These are phyloP conservation scores for Medicago truncatula DNA, from an alignment of 306 rosid genomes.

Conservation along the genomic window DNA sequence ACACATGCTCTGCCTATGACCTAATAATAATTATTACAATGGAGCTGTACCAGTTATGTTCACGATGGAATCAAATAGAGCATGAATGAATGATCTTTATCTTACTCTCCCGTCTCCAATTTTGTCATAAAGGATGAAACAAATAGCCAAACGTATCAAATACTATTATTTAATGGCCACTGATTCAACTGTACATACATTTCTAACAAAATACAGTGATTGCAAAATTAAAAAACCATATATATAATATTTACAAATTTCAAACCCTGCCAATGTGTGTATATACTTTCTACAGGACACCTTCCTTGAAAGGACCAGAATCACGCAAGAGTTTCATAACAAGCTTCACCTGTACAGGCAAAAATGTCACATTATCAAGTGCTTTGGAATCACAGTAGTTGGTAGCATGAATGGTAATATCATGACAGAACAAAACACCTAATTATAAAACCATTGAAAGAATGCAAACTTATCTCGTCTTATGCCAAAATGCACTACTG, in stretches of 20 bases:
- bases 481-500: not conserved
- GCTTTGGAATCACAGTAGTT: not conserved
- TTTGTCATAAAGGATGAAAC: not conserved
- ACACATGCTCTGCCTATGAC: no score
- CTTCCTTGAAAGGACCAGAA: slow-evolving; percentile 89
- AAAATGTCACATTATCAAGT: not conserved
- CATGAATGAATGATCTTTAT: not conserved
- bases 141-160: not conserved
- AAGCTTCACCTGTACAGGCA: slow-evolving; percentile 68
- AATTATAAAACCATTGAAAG: not conserved
- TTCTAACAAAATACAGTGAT: not conserved
- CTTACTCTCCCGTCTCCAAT: not conserved
- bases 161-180: not conserved
- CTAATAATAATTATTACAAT: no score
- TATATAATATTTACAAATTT: slow-evolving; percentile 6
- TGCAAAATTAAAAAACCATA: not conserved
- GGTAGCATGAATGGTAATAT: not conserved
- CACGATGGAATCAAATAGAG: not conserved
- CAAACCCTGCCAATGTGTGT: not conserved
- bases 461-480: not conserved
- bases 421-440: not conserved
- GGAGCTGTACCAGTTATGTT: no score
- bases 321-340: slow-evolving; percentile 75
- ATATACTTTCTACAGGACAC: slow-evolving; percentile 32
- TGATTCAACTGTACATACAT: not conserved